phyloP scores from a whole-genome alignment of 2,329 filamentous ascomycete species.

The Scytalidium lignicola region DNA sequence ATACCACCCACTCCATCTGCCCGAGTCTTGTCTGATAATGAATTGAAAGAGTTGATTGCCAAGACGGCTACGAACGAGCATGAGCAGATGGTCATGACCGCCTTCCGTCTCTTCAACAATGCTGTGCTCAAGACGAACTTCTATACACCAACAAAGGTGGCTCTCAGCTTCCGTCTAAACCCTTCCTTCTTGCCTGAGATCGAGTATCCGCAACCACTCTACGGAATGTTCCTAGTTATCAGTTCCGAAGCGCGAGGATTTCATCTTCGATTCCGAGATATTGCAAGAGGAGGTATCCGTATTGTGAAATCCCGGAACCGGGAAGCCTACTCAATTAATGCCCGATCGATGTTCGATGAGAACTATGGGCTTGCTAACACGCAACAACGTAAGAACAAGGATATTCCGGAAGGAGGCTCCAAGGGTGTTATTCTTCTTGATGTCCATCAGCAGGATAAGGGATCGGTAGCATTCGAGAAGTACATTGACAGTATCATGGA shows the following conservation, averaged over 20 bases:
- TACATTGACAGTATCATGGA: conserved; percentile 99
- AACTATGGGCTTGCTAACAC: conserved; percentile 98
- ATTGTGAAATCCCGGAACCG: conserved; percentile 98
- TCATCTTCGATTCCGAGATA: conserved; percentile 95
- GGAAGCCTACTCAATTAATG: conserved; percentile 94
- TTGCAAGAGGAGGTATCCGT: conserved; percentile 92
- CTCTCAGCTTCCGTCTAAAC: conserved; percentile 91
- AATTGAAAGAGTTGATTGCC: conserved; percentile 71
- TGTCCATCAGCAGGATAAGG: conserved; percentile 89
- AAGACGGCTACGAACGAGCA: conserved; percentile 86
- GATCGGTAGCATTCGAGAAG: conserved; percentile 91
- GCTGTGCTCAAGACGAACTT: conserved; percentile 94
- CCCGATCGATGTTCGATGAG: conserved; percentile 93
- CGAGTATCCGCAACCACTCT: conserved; percentile 90
- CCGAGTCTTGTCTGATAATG: conserved; percentile 69
- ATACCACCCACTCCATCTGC: conserved; percentile 51
- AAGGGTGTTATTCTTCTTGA: conserved; percentile 97
- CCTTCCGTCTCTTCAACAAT: conserved; percentile 93
- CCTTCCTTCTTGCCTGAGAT: conserved; percentile 82
- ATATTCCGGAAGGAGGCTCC: conserved; percentile 95
- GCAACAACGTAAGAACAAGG: conserved; percentile 99
- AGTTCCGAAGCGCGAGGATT: conserved; percentile 95
- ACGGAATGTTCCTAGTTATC: conserved; percentile 98
- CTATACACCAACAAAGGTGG: conserved; percentile 94
- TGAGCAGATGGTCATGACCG: conserved; percentile 96